phyloP scores from a whole-genome alignment of 441 rosid species.

The Gossypium davidsonii region DNA sequence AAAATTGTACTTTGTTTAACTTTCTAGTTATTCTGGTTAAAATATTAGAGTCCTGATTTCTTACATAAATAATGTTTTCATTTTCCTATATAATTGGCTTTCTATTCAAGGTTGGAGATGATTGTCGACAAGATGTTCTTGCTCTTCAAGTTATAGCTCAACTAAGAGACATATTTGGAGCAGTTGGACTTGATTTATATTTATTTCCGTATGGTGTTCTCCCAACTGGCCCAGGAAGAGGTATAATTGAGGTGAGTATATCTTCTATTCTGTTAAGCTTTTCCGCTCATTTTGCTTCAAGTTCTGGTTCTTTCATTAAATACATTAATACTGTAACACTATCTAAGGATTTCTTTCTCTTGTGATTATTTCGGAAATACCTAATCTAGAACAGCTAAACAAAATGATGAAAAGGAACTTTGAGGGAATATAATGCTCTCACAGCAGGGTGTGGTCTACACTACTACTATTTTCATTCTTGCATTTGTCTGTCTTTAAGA shows the following conservation, averaged over 20 bases:
- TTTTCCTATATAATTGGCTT: background rate
- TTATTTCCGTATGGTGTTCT: slow-evolving; percentile 97
- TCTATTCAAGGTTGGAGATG: slow-evolving; percentile 86
- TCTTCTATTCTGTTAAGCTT: background rate
- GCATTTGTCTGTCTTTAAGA: background rate
- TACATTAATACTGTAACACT: background rate
- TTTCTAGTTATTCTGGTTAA: background rate
- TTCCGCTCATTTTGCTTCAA: background rate
- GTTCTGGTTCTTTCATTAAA: background rate
- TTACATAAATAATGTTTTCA: background rate
- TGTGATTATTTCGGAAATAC: background rate
- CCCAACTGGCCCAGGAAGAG: slow-evolving; percentile 94
- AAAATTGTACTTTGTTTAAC: background rate
- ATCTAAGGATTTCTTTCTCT: background rate
- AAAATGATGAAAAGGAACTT: background rate
- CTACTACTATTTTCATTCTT: background rate
- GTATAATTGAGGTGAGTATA: slow-evolving; percentile 80
- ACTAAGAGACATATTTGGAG: slow-evolving; percentile 83
- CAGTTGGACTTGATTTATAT: slow-evolving; percentile 82
- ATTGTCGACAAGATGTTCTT: slow-evolving; percentile 98
- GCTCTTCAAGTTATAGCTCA: slow-evolving; percentile 97
- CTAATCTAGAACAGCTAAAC: background rate
- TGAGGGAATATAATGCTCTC: background rate
- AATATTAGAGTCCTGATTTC: slow-evolving; percentile 5
- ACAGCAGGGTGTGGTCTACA: background rate